Conservation (phyloP, 192 early-diverging fungal species). For the Coemansia sp. region DNA sequence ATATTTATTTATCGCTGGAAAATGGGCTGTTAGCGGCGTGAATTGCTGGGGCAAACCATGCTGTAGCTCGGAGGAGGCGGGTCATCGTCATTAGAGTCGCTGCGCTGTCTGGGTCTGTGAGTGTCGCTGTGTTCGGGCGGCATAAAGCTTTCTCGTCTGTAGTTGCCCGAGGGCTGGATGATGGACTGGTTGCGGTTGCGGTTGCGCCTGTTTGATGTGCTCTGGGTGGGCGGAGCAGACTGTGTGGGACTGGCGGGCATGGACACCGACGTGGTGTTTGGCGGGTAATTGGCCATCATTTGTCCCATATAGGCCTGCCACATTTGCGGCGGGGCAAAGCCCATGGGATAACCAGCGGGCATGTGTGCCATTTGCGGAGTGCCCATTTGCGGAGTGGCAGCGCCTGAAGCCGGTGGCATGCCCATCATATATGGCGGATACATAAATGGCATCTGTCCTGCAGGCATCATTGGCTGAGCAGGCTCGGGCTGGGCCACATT, state of each 20-base stretch:
- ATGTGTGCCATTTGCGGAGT: neutral
- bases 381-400: neutral
- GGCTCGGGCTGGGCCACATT: no score
- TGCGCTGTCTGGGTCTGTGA: neutral
- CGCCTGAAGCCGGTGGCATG: neutral
- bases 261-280: neutral
- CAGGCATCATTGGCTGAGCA: neutral
- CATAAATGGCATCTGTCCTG: neutral
- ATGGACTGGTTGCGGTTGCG: neutral
- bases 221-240: neutral
- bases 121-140: neutral
- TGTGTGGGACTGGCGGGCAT: neutral
- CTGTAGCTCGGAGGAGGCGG: neutral
- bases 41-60: neutral
- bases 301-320: neutral
- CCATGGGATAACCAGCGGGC: neutral
- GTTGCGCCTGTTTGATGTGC: neutral
- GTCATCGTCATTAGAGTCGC: neutral
- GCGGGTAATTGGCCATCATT: conserved; percentile 1
- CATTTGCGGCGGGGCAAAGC: neutral
- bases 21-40: neutral
- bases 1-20: neutral
- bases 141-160: neutral
- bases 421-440: conserved; percentile 2
- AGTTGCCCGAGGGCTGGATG: neutral